Conservation (phyloP, 805 yeast species). For the Yamadazyma paraphyllophila region DNA sequence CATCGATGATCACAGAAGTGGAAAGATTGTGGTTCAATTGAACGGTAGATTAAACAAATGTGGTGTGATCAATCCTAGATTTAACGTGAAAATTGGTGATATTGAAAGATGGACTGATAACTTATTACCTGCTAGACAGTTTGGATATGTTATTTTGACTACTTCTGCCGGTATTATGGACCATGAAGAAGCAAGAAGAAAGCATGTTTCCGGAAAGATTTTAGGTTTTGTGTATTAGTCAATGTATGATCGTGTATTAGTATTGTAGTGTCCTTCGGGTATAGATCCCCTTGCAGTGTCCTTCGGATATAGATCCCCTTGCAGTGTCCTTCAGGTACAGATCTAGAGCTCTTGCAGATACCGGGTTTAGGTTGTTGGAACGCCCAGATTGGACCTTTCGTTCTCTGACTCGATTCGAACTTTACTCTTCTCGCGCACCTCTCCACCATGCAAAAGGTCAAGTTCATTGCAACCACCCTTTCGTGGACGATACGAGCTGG, state of each 20-base stretch:
- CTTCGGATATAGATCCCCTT: no score
- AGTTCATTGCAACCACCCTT: constrained; percentile 31
- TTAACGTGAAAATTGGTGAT: constrained; percentile 92
- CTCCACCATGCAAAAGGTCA: not conserved
- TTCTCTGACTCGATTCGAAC: not conserved
- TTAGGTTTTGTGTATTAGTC: constrained; percentile 92
- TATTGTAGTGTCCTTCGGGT: no score
- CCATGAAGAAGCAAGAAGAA: constrained; percentile 99
- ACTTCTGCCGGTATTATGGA: constrained; percentile 99
- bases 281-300: no score
- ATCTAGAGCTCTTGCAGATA: not conserved
- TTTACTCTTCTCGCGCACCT: not conserved
- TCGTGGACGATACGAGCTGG: constrained; percentile 59
- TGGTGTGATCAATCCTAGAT: constrained; percentile 98
- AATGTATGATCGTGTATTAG: not conserved
- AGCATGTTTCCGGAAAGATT: constrained; percentile 98
- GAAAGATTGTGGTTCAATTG: constrained; percentile 93
- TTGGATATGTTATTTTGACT: constrained; percentile 95
- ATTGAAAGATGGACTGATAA: constrained; percentile 98
- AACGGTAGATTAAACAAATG: constrained; percentile 98
- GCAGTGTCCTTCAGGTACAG: no score
- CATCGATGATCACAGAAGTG: constrained; percentile 98
- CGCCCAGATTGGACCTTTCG: no score
- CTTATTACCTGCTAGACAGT: constrained; percentile 98
- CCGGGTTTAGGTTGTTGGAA: no score